These are phyloP conservation scores for Kodamaea kakaduensis DNA, from an alignment of 805 yeast species.

Conservation along the genomic window DNA sequence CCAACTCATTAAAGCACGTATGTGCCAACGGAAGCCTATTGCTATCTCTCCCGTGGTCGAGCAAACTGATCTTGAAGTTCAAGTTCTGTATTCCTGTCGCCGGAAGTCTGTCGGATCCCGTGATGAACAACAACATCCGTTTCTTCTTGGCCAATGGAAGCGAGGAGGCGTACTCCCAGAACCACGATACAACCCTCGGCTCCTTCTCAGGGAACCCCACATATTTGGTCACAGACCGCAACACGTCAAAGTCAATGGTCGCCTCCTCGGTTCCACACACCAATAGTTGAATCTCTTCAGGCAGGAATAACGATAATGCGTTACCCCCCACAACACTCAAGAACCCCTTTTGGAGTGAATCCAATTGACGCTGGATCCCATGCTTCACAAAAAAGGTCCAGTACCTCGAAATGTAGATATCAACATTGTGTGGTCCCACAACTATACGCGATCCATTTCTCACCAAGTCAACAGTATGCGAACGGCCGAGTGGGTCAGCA, in stretches of 20 bases:
- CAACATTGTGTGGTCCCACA: slow-evolving; percentile 60
- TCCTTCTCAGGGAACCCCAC: slow-evolving; percentile 42
- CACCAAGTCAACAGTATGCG: slow-evolving; percentile 48
- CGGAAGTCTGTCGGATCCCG: slow-evolving; percentile 90
- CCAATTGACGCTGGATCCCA: slow-evolving; percentile 49
- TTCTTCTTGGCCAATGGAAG: slow-evolving; percentile 49
- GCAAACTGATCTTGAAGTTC: slow-evolving; percentile 62
- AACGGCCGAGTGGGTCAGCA: slow-evolving; percentile 44
- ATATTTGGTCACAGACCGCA: slow-evolving; percentile 72
- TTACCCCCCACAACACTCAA: slow-evolving; percentile 72
- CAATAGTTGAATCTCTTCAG: slow-evolving; percentile 76
- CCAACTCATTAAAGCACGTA: slow-evolving; percentile 90
- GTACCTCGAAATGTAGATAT: slow-evolving; percentile 59
- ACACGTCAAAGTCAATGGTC: slow-evolving; percentile 59
- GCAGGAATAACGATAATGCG: slow-evolving; percentile 72
- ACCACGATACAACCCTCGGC: slow-evolving; percentile 61
- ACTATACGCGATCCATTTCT: slow-evolving; percentile 50
- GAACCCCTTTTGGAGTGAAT: slow-evolving; percentile 68
- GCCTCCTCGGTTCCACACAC: slow-evolving; percentile 72
- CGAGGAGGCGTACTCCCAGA: slow-evolving; percentile 73
- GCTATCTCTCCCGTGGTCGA: slow-evolving; percentile 27
- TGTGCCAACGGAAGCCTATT: slow-evolving; percentile 78
- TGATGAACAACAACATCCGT: slow-evolving; percentile 67
- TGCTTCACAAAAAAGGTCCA: slow-evolving; percentile 56
- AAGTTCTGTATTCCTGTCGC: slow-evolving; percentile 85